phyloP scores from a whole-genome alignment of 768 basidiomycete genomes.

The Fibroporia radiculosa region DNA sequence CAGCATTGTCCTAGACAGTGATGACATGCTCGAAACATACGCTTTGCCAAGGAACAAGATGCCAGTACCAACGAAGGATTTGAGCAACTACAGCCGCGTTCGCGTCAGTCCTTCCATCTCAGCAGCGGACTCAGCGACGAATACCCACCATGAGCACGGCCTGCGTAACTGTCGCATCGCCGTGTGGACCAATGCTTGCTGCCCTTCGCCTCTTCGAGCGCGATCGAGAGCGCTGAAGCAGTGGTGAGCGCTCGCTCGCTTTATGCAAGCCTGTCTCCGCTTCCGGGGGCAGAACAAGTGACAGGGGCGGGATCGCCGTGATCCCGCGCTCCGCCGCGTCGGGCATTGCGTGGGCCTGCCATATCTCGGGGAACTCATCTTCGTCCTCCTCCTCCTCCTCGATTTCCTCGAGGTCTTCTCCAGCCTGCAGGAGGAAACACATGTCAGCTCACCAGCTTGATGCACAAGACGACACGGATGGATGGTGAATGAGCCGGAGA shows the following conservation, averaged over 20 bases:
- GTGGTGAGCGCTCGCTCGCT: constrained; percentile 46
- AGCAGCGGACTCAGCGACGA: neutral
- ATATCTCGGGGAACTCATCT: constrained; percentile 23
- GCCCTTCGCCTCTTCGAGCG: constrained; percentile 45
- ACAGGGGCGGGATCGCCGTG: constrained; percentile 1
- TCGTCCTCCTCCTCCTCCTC: constrained; percentile 49
- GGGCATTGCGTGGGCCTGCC: constrained; percentile 9
- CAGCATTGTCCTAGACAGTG: neutral
- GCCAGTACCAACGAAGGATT: constrained; percentile 93
- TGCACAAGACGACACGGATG: neutral
- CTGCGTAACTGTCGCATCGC: constrained; percentile 86
- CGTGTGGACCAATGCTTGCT: constrained; percentile 53
- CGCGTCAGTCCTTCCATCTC: neutral
- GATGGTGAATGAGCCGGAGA: too few relatives aligned
- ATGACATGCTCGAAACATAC: constrained; percentile 37
- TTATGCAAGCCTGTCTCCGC: constrained; percentile 9
- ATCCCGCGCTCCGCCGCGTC: constrained; percentile 3
- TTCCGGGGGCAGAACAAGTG: constrained; percentile 8
- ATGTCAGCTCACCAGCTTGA: neutral
- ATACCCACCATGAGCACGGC: constrained; percentile 82
- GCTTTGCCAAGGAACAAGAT: constrained; percentile 94
- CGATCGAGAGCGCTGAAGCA: constrained; percentile 41
- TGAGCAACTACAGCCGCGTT: constrained; percentile 53
- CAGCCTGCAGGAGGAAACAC: constrained; percentile 46
- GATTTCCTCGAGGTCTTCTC: constrained; percentile 75